A percentile compares a stretch with the other conserved stretches of the same genome.
phyloP scores from a whole-genome alignment of 495 filamentous ascomycete genomes.

The Hypoxylon perforatum region DNA sequence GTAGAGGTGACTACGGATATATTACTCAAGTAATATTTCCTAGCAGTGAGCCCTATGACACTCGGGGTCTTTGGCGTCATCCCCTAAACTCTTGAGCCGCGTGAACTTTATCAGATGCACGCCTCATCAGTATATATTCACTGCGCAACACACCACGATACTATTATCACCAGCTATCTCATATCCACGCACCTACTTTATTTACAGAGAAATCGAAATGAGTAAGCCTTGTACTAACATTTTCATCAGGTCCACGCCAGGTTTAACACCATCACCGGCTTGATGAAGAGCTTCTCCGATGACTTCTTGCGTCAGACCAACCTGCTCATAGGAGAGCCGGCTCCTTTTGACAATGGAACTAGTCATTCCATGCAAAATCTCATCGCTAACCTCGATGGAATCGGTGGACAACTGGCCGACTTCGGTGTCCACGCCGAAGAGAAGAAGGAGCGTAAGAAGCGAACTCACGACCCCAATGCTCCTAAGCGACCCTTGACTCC shows the following conservation, averaged over 20 bases:
- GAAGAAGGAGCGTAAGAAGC: slow-evolving; percentile 89
- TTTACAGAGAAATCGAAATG: neutral
- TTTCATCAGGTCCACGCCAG: slow-evolving; percentile 72
- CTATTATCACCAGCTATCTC: neutral
- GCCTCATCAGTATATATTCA: neutral
- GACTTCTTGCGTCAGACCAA: slow-evolving; percentile 88
- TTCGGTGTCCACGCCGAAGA: slow-evolving; percentile 62
- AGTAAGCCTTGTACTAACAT: slow-evolving; percentile 38
- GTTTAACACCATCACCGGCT: slow-evolving; percentile 76
- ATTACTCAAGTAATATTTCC: neutral
- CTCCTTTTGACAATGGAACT: slow-evolving; percentile 55
- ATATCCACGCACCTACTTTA: neutral
- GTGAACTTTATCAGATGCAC: neutral
- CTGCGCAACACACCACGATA: neutral
- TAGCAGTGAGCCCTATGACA: no score
- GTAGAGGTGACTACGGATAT: neutral
- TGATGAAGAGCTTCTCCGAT: slow-evolving; percentile 77
- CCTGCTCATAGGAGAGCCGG: slow-evolving; percentile 75
- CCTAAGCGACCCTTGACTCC: slow-evolving; percentile 94
- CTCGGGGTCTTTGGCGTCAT: no score
- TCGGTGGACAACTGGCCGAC: slow-evolving; percentile 46
- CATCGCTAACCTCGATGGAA: slow-evolving; percentile 56
- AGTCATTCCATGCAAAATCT: slow-evolving; percentile 62
- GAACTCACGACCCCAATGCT: slow-evolving; percentile 88
- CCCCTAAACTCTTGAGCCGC: no score